Conservation (phyloP, 768 basidiomycete species). For the Macrocybe gigantea region DNA sequence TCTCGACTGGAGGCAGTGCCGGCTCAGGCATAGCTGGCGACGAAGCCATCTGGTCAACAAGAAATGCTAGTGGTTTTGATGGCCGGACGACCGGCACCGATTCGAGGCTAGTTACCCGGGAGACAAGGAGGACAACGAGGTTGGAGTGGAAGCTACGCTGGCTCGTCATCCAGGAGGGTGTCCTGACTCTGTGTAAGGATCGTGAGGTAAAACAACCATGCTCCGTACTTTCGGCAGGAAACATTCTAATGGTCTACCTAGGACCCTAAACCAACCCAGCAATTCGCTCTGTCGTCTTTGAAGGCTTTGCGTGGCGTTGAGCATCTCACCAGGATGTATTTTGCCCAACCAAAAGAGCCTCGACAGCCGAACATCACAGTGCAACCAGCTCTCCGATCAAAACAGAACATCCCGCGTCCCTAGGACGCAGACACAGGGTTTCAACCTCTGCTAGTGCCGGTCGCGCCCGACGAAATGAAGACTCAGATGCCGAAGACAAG, state of each 20-base stretch:
- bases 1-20: neutral
- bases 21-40: constrained; percentile 3
- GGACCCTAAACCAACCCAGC: constrained; percentile 33
- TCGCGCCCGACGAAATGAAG: too few species aligned
- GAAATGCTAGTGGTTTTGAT: constrained; percentile 5
- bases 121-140: constrained; percentile 18
- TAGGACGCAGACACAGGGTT: neutral
- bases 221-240: neutral
- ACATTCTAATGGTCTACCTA: constrained; percentile 12
- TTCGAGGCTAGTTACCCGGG: constrained; percentile 1
- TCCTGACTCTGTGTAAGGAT: constrained; percentile 48
- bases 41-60: neutral
- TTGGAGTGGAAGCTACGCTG: constrained; percentile 62
- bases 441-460: too few species aligned
- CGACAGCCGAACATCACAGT: neutral
- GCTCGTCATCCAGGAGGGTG: constrained; percentile 54
- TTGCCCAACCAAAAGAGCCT: neutral
- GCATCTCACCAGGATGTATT: constrained; percentile 22
- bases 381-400: neutral
- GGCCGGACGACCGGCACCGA: neutral
- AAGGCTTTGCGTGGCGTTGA: constrained; percentile 38
- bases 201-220: constrained; percentile 35
- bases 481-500: too few species aligned
- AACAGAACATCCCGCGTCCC: neutral
- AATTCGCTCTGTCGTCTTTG: constrained; percentile 33